Base-by-base conservation (phyloP, 1,139 yeast genomes). In the Candida sp. region DNA sequence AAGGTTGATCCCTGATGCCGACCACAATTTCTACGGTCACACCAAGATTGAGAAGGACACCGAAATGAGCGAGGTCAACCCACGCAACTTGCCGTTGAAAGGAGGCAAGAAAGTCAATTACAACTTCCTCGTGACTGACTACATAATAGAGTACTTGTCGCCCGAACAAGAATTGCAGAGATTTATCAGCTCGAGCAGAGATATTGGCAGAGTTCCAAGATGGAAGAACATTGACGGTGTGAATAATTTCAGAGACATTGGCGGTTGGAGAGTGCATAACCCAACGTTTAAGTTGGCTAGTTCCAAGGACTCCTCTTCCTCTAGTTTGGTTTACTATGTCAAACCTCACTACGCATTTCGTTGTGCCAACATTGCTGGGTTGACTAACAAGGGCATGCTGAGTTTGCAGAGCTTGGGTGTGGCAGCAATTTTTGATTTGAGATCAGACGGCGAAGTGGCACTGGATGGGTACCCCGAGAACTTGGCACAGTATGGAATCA, bases 1-100 rank as follows among this genome's bases (percentile, higher is more conserved):
- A 51, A 75, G 77, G 42, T 67, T 90, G 25, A 72, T 93, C 8
- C 80, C 82, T 0, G 76, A 75, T 44, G 97, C 96, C 0, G 94
- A 91, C 63, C 98, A 93, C 67, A 89, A 90, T 62, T 92, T 81
- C 62, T 86, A 79, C 62, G 94, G 96, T 0, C 60, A 63, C 1
- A 62, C 63, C 3, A 66, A 62, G 22, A 75, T 73, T 52, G 63
- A 62, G 9, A 67, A 69, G 26, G 72, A 63, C 5, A 59, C 54
- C 12, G 74, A 70, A 44, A 59, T 56, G 8, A 65, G 60, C 27
- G 73, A 68, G 11, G 60, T 57, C 49, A 81, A 81, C 53, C 78
- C 78, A 0, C 54, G 61, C 3, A 58, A 66, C 2, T 62, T 74
- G 30, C 90, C 90, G 0, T 52, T 82, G 30, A 69, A 70, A 30